Base-by-base conservation (phyloP, 2,329 filamentous ascomycete genomes). In the Aspergillus aculeatus region DNA sequence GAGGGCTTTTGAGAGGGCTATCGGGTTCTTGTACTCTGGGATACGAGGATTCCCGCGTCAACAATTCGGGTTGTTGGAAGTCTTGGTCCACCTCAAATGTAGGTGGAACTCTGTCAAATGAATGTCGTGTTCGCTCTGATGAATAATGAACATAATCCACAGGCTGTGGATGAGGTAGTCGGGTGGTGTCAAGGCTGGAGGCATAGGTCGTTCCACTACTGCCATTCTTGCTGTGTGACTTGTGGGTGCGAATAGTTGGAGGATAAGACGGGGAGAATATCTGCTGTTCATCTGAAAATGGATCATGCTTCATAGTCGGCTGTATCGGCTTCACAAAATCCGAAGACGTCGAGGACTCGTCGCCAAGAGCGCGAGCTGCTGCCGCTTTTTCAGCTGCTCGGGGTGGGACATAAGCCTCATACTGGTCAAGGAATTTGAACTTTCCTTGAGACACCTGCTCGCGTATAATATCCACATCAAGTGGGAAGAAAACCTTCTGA, bases 141-240 rank as follows among this genome's bases (percentile, higher is more conserved):
- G 91, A 96, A 5, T 87, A 89, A 26, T 82, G 83, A 10, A 75
- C 73, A 48, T 72, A 76, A 60, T 90, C 88, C 64, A 86, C 73
- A 16, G 88, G 88, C 66, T 82, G 79, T 62, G 87, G 84, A 67
- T 86, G 85, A 53, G 83, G 80, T 56, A 71, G 66, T 62, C 75
- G 78, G 62, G 75, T 79, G 16, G 76, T 79, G 47, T 80, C 78
- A 53, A 77, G 68, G 62, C 77, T 79, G 41, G 75, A 81, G 23
- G 92, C 96, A 75, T 92, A 96, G 69, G 96, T 93, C 53, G 95
- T 97, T 62, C 92, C 94, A 75, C 96, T 93, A 77, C 93, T 97
- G 62, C 92, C 92, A 68, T 94, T 96, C 72, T 96, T 91, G 69
- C 91, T 95, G 67, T 86, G 83, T 54, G 89, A 88, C 65, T 92